Conservation (phyloP, 345 rosid species). For the Cardamine resedifolia region DNA sequence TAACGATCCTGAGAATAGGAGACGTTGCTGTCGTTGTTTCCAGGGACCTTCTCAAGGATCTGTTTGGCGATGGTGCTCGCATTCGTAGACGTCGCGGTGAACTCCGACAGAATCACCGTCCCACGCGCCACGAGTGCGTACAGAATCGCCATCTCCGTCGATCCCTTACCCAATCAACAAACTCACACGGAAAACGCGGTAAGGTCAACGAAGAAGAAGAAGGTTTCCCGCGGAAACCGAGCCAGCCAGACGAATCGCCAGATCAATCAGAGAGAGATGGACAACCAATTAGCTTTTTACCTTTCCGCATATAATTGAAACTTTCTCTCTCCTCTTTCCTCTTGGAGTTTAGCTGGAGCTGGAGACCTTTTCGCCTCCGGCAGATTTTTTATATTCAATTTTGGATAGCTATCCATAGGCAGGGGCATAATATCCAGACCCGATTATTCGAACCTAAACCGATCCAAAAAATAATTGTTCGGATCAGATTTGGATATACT, state of each 20-base stretch:
- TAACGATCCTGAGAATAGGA: conserved; percentile 94
- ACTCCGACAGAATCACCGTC: conserved; percentile 89
- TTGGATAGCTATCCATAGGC: no score
- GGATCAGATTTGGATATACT: no score
- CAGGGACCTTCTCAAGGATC: conserved; percentile 83
- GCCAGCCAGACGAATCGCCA: conserved; percentile 20
- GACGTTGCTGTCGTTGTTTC: conserved; percentile 65
- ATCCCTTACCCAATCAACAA: conserved; percentile 1
- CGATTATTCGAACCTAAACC: no score
- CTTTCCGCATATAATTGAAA: conserved; percentile 16
- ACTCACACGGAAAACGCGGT: not conserved
- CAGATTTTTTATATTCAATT: not conserved
- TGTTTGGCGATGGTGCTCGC: conserved; percentile 78
- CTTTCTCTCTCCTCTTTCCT: conserved; percentile 24
- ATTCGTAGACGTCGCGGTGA: conserved; percentile 68
- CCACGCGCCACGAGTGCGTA: conserved; percentile 92
- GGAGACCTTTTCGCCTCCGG: conserved; percentile 27
- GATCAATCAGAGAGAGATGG: conserved; percentile 34
- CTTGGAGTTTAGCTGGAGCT: conserved; percentile 31
- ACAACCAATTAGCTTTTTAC: conserved; percentile 16
- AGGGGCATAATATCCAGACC: no score
- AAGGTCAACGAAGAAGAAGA: conserved; percentile 34
- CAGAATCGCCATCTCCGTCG: conserved; percentile 69
- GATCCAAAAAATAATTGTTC: no score
- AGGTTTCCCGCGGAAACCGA: conserved; percentile 35